phyloP scores from a whole-genome alignment of 2,329 filamentous ascomycete species.

The Penicillium sp. region DNA sequence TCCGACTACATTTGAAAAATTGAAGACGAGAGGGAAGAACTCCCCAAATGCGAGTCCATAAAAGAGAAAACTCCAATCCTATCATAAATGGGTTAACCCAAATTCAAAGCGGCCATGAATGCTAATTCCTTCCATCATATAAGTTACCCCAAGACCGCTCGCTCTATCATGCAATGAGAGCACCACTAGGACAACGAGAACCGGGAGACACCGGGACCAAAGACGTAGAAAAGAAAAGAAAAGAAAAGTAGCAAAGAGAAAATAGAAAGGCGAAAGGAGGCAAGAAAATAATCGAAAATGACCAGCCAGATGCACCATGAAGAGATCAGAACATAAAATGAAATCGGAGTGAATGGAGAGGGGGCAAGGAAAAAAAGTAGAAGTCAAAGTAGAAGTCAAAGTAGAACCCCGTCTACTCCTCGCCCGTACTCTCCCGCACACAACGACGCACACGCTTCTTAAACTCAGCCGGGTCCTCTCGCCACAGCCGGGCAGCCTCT shows the following conservation, averaged over 20 bases:
- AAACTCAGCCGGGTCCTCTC: constrained; percentile 80
- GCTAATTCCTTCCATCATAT: constrained; percentile 8
- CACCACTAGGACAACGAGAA: constrained; percentile 8
- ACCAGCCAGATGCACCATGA: constrained; percentile 13
- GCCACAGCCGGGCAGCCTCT: constrained; percentile 85
- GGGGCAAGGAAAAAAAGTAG: not conserved
- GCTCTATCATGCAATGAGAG: constrained; percentile 26
- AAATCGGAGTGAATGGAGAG: too few species aligned
- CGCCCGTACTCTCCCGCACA: constrained; percentile 79
- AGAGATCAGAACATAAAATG: not conserved
- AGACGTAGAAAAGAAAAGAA: constrained; percentile 5
- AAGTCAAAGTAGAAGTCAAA: not conserved
- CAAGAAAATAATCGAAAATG: not conserved
- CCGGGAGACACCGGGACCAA: not conserved
- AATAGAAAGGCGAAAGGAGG: not conserved
- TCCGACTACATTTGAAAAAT: too few species aligned
- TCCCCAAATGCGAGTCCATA: not conserved
- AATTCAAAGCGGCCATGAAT: constrained; percentile 37
- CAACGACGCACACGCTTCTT: constrained; percentile 76
- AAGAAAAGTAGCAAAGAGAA: constrained; percentile 16
- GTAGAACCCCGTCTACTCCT: constrained; percentile 52
- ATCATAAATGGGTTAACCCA: not conserved
- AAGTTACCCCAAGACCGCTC: constrained; percentile 12
- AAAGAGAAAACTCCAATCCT: not conserved
- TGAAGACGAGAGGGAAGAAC: not conserved